phyloP scores from a whole-genome alignment of 2,329 filamentous ascomycete genomes.

The Ceratocystis eucalypticola region DNA sequence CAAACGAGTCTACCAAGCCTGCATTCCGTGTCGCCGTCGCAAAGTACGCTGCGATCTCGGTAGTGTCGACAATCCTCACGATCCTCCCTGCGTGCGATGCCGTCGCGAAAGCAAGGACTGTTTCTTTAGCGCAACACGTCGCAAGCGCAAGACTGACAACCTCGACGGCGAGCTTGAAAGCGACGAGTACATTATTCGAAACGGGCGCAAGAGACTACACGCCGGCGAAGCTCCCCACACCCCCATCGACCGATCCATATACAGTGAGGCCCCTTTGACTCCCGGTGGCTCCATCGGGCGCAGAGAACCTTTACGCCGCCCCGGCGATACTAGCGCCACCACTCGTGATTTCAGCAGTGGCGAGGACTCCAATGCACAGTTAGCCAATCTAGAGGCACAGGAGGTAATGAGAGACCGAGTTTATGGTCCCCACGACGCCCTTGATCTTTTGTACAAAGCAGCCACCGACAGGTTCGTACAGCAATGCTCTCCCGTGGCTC shows the following conservation, averaged over 20 bases:
- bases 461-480: conserved; percentile 46
- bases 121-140: conserved; percentile 86
- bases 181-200: conserved; percentile 57
- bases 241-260: conserved; percentile 33
- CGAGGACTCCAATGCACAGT: conserved; percentile 45
- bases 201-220: conserved; percentile 55
- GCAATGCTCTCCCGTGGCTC: conserved; percentile 19
- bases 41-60: conserved; percentile 51
- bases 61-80: conserved; percentile 83
- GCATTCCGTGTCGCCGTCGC: conserved; percentile 47
- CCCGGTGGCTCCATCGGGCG: conserved; percentile 53
- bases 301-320: conserved; percentile 51
- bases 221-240: conserved; percentile 21
- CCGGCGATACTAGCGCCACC: conserved; percentile 30
- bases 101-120: conserved; percentile 92
- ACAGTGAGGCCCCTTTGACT: conserved; percentile 46
- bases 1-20: conserved; percentile 51
- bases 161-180: conserved; percentile 36
- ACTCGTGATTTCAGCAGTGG: conserved; percentile 25
- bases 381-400: conserved; percentile 52
- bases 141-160: conserved; percentile 70
- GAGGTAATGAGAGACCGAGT: conserved; percentile 57
- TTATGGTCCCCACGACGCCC: conserved; percentile 81
- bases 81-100: conserved; percentile 87
- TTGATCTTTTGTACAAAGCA: conserved; percentile 83